phyloP scores from a whole-genome alignment of 148 eudicot species.

The Rhododendron kiyosumense region DNA sequence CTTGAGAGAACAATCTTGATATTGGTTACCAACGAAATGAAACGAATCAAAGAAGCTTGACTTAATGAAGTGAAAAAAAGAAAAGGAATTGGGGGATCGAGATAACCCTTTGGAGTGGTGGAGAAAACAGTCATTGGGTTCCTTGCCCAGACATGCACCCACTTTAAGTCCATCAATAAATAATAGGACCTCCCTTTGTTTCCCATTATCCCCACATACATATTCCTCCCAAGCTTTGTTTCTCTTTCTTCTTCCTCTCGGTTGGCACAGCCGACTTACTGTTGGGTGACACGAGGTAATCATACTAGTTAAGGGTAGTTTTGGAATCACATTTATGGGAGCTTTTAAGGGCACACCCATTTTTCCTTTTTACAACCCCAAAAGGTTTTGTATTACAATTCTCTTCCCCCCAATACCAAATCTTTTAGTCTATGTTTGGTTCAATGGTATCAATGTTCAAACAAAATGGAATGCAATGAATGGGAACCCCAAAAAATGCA shows the following conservation, averaged over 20 bases:
- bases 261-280: background rate
- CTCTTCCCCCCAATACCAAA: background rate
- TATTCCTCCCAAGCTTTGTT: constrained; percentile 16
- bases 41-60: background rate
- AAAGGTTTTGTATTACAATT: background rate
- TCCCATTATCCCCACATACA: constrained; percentile 82
- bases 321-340: background rate
- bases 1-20: background rate
- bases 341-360: background rate
- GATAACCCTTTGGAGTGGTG: constrained; percentile 85
- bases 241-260: background rate
- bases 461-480: background rate
- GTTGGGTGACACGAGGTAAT: background rate
- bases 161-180: constrained; percentile 93
- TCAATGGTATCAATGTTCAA: background rate
- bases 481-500: background rate
- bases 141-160: constrained; percentile 85
- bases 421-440: background rate
- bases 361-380: background rate
- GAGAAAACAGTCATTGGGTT: constrained; percentile 76
- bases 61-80: background rate
- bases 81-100: background rate
- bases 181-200: constrained; percentile 90
- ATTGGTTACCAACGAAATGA: background rate
- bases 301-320: background rate